Conservation (phyloP, 306 rosid species). For the Herpetospermum pedunculosum region DNA sequence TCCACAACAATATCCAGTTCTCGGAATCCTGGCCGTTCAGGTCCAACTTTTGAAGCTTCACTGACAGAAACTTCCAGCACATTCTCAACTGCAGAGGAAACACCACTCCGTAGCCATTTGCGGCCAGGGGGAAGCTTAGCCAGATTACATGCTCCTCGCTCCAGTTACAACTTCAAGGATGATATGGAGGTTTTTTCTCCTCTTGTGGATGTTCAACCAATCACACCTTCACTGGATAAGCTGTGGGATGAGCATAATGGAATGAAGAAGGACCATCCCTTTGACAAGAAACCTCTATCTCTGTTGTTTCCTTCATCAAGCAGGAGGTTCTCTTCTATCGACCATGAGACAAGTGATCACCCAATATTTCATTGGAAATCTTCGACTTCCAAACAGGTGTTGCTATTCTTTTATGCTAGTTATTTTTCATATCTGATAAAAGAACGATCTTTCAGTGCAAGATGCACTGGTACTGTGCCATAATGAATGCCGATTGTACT, state of each 20-base stretch:
- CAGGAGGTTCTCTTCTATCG: slow-evolving; percentile 54
- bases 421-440: neutral
- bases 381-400: slow-evolving; percentile 59
- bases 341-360: slow-evolving; percentile 56
- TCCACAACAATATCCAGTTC: slow-evolving; percentile 46
- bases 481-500: neutral
- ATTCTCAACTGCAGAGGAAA: slow-evolving; percentile 52
- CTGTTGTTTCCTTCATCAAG: slow-evolving; percentile 60
- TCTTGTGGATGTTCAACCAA: slow-evolving; percentile 91
- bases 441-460: neutral
- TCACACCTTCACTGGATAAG: slow-evolving; percentile 64
- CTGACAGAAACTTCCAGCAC: slow-evolving; percentile 35
- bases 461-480: neutral
- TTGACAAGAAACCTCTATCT: slow-evolving; percentile 61
- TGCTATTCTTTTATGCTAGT: slow-evolving; percentile 11
- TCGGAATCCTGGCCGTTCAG: slow-evolving; percentile 55
- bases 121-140: slow-evolving; percentile 69
- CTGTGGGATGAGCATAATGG: slow-evolving; percentile 75
- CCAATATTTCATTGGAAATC: slow-evolving; percentile 83
- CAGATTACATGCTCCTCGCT: slow-evolving; percentile 72
- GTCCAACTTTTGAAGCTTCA: slow-evolving; percentile 46
- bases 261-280: slow-evolving; percentile 56
- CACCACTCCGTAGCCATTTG: slow-evolving; percentile 64
- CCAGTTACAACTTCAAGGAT: slow-evolving; percentile 78
- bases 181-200: slow-evolving; percentile 99